phyloP scores from a whole-genome alignment of 2,329 filamentous ascomycete species.

The Fusarium nygamai region DNA sequence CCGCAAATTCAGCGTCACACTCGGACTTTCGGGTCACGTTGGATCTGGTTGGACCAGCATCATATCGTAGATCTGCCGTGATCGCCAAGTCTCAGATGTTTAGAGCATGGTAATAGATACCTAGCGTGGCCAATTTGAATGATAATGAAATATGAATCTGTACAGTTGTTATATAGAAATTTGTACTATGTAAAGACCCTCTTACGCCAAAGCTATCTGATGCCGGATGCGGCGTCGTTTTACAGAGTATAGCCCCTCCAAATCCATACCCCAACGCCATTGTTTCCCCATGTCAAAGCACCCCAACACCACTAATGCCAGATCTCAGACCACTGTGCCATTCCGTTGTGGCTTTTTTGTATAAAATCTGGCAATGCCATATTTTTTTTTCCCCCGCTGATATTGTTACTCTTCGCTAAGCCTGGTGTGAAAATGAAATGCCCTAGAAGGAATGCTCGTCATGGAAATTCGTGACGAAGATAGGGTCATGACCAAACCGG shows the following conservation, averaged over 20 bases:
- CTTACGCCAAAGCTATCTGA: conserved; percentile 5
- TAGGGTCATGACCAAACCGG: conserved; percentile 8
- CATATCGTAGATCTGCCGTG: conserved; percentile 33
- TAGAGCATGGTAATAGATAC: not conserved
- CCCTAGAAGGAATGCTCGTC: not conserved
- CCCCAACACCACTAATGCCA: conserved; percentile 31
- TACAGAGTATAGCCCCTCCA: not conserved
- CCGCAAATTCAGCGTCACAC: conserved; percentile 26
- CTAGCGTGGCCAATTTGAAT: not conserved
- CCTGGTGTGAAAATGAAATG: not conserved
- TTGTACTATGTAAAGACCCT: not conserved
- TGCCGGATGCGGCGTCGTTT: conserved; percentile 29
- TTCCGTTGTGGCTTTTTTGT: not conserved
- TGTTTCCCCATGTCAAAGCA: conserved; percentile 33
- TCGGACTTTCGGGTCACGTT: conserved; percentile 13
- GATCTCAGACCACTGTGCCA: conserved; percentile 23
- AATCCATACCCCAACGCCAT: conserved; percentile 26
- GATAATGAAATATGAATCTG: not conserved
- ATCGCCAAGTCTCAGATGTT: conserved; percentile 18
- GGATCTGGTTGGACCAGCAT: conserved; percentile 3
- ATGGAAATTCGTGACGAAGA: conserved; percentile 1
- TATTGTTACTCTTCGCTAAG: not conserved
- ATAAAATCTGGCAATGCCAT: not conserved
- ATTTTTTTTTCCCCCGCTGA: not conserved
- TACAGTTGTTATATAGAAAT: not conserved